Conservation (phyloP, 345 rosid species). For the rapeseed (Brassica napus) region DNA sequence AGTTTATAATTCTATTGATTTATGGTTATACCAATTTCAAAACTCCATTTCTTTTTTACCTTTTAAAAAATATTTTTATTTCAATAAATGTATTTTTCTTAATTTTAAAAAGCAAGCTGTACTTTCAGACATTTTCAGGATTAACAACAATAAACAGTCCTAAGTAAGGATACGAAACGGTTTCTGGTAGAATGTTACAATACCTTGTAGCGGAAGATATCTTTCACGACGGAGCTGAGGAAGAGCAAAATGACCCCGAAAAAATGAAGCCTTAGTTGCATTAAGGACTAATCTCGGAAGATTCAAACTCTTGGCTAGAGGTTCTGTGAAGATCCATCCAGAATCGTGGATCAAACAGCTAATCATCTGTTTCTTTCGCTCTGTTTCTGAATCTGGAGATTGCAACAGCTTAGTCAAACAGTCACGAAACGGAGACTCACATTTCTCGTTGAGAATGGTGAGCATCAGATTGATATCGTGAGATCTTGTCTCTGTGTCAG, state of each 20-base stretch:
- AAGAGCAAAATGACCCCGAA: constrained; percentile 17
- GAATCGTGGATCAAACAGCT: constrained; percentile 36
- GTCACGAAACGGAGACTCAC: constrained; percentile 20
- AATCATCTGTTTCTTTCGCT: background rate
- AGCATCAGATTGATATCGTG: no score
- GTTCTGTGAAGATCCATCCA: constrained; percentile 34
- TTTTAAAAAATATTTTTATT: no score
- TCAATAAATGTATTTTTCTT: no score
- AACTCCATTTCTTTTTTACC: no score
- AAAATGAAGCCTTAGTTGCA: constrained; percentile 11
- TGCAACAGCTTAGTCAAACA: constrained; percentile 30
- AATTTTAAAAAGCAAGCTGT: no score
- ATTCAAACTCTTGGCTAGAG: constrained; percentile 30
- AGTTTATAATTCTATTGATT: no score
- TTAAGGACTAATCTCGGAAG: constrained; percentile 29
- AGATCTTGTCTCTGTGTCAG: constrained; percentile 1
- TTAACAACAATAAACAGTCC: no score
- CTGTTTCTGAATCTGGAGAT: background rate
- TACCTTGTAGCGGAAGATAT: no score
- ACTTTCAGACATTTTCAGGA: no score
- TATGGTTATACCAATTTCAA: no score
- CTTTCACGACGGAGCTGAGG: constrained; percentile 24
- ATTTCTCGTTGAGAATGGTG: background rate
- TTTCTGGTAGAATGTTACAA: no score
- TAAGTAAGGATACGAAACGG: no score